Base-by-base conservation (phyloP, 2,329 filamentous ascomycete species). In the Podosphaera xanthii region DNA sequence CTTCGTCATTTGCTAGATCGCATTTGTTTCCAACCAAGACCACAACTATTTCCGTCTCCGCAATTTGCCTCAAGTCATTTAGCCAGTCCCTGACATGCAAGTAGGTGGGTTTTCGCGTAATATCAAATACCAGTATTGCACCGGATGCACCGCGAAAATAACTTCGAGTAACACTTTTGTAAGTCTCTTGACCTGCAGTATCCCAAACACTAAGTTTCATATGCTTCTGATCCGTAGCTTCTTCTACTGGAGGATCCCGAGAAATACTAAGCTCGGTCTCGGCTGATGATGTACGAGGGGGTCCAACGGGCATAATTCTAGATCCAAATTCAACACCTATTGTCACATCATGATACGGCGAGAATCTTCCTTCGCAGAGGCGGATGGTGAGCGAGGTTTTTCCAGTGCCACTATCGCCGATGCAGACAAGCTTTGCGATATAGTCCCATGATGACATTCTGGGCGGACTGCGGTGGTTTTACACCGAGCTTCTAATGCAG, bases 271-370 rank as follows among this genome's bases (percentile, higher is more conserved):
- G 73, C 65, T 78, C 77, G 72, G 58, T 75, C 71, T 64, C 80
- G 74, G 62, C 72, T 69, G 67, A 56, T 44, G 64, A 61, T 30
- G 64, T 63, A 60, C 88, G 84, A 2, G 88, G 88, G 35, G 87
- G 87, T 0, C 89, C 89, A 65, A 95, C 90, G 60, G 90, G 86
- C 59, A 95, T 87, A 69, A 95, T 91, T 68, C 89, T 83, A 57
- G 87, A 94, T 67, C 91, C 91, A 71, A 96, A 96, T 71, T 97
- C 91, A n/a, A 96, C 90, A 65, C 90, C 90, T 69, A 96, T 96
- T 64, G 91, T 97, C 65, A 96, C 91, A 76, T 96, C 90, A 78
- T 96, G 91, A 70, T 92, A 86, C 59, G 86, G 81, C 59, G 87
- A 88, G 76, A 97, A 96, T 71, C 91, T 87, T 67, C 90, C 90